Conservation (phyloP, 345 rosid genomes). For the Tarenaya hassleriana region DNA sequence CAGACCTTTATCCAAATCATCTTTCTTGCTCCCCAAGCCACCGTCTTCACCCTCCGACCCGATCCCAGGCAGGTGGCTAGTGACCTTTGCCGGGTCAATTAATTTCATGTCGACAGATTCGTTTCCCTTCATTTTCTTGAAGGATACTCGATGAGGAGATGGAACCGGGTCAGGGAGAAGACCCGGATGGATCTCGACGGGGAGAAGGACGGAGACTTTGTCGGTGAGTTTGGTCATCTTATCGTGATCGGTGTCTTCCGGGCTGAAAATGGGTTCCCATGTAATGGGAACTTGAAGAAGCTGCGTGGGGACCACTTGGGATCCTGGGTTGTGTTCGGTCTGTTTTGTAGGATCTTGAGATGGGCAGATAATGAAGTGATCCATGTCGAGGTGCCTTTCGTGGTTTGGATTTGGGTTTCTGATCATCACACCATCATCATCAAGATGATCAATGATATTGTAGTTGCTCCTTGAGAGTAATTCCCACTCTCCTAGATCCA, state of each 20-base stretch:
- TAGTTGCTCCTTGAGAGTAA: conserved; percentile 48
- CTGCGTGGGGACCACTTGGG: conserved; percentile 24
- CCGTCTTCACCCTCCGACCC: not conserved
- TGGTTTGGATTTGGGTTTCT: too few species aligned
- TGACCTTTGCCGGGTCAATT: conserved; percentile 43
- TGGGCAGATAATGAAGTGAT: conserved; percentile 63
- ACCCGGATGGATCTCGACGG: too few species aligned
- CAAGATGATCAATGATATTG: conserved; percentile 32
- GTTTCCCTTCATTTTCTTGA: conserved; percentile 68
- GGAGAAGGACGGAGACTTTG: too few species aligned
- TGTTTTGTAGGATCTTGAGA: conserved; percentile 22
- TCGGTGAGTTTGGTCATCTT: conserved; percentile 20
- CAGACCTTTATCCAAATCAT: conserved; percentile 23
- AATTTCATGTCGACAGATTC: conserved; percentile 97
- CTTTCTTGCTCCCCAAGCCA: conserved; percentile 16
- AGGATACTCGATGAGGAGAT: conserved; percentile 52
- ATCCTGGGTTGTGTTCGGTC: conserved; percentile 24
- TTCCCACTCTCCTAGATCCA: too few species aligned
- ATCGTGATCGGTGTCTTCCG: conserved; percentile 19
- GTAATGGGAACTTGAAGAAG: conserved; percentile 54
- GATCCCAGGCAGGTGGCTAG: conserved; percentile 10
- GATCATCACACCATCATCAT: conserved; percentile 34
- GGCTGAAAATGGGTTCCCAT: conserved; percentile 45
- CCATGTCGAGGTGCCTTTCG: too few species aligned
- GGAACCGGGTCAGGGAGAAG: not conserved